phyloP scores from a whole-genome alignment of 202 grass and related monocot genomes.

The Cymbopogon flexuosus region DNA sequence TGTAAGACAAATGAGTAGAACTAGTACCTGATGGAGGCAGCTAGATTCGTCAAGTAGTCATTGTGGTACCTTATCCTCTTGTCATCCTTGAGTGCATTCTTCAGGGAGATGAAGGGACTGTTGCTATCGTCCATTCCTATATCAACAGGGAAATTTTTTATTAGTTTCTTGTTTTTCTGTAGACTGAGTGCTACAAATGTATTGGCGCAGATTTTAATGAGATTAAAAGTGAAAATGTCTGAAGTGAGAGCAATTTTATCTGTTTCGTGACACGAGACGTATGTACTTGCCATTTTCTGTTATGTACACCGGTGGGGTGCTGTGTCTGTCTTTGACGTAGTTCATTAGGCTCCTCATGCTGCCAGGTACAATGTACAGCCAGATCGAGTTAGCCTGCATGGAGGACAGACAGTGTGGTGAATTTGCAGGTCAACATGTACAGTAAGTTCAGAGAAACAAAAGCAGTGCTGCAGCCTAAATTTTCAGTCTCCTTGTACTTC shows the following conservation, averaged over 20 bases:
- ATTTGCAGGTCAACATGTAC: background rate
- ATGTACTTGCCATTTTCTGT: conserved; percentile 67
- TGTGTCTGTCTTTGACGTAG: conserved; percentile 73
- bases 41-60: conserved; percentile 67
- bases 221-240: background rate
- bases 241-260: background rate
- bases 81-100: conserved; percentile 66
- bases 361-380: conserved; percentile 80
- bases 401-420: background rate
- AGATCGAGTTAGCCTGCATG: conserved; percentile 67
- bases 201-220: background rate
- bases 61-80: conserved; percentile 79
- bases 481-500: background rate
- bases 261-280: background rate
- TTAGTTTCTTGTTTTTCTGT: background rate
- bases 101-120: conserved; percentile 57
- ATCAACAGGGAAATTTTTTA: background rate
- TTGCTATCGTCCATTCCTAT: conserved; percentile 95
- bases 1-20: background rate
- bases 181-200: too few relatives aligned
- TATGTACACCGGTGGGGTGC: conserved; percentile 64
- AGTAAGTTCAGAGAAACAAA: background rate
- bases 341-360: conserved; percentile 90
- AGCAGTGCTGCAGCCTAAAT: background rate
- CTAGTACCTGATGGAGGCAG: conserved; percentile 62